A percentile compares a stretch with the other conserved stretches of the same genome.
These are phyloP conservation scores for Hyaloscypha variabilis DNA, from an alignment of 495 filamentous ascomycete species.

Conservation along the genomic window DNA sequence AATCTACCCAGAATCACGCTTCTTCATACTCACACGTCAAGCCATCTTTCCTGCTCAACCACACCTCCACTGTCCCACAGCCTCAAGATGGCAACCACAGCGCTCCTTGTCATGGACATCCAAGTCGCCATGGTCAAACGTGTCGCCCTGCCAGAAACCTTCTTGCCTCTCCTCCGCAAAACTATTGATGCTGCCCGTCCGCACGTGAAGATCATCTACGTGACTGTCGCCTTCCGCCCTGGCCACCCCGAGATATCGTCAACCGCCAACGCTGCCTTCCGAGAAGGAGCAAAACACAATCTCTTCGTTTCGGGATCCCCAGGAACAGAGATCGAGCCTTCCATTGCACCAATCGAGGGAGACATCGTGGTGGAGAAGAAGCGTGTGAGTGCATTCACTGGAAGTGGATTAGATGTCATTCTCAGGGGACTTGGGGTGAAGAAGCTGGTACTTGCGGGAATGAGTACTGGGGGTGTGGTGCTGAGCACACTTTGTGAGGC, in stretches of 20 bases:
- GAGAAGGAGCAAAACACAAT: slow-evolving; percentile 23
- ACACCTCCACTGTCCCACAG: too few relatives aligned
- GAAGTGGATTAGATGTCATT: slow-evolving; percentile 41
- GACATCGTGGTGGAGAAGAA: slow-evolving; percentile 41
- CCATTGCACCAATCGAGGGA: slow-evolving; percentile 26
- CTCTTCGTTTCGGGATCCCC: slow-evolving; percentile 33
- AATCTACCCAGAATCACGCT: too few relatives aligned
- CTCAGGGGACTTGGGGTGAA: slow-evolving; percentile 37
- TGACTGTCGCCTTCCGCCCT: slow-evolving; percentile 38
- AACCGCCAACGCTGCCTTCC: slow-evolving; percentile 28
- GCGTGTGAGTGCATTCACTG: slow-evolving; percentile 41
- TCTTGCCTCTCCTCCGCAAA: slow-evolving; percentile 33
- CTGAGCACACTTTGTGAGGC: slow-evolving; percentile 44
- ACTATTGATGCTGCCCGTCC: slow-evolving; percentile 35
- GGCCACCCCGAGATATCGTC: slow-evolving; percentile 37
- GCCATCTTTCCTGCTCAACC: too few relatives aligned
- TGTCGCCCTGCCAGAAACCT: slow-evolving; percentile 22
- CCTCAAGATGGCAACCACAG: slow-evolving; percentile 37
- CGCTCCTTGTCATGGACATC: slow-evolving; percentile 42
- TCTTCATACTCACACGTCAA: too few relatives aligned
- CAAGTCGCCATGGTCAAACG: slow-evolving; percentile 36
- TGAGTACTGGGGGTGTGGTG: slow-evolving; percentile 43
- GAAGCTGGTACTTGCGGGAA: slow-evolving; percentile 37
- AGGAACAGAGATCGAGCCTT: slow-evolving; percentile 31
- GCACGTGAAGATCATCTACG: slow-evolving; percentile 36